Base-by-base conservation (phyloP, 768 basidiomycete species). In the Boletus rufocinnamomeus region DNA sequence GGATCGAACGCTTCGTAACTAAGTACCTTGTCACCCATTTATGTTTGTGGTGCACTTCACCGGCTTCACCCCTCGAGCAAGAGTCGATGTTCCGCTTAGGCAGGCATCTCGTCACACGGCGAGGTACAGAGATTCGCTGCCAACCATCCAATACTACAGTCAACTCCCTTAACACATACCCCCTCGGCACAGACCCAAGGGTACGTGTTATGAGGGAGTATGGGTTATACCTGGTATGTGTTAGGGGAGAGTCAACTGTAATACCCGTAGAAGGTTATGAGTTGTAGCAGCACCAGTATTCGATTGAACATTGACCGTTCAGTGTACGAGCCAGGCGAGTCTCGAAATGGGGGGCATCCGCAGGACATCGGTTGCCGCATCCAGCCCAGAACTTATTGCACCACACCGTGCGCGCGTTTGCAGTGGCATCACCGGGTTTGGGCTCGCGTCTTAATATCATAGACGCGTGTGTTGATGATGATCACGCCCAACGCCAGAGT, bases 281-380 rank as follows among this genome's bases (percentile, higher is more conserved):
- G 4, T 46, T 17, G 44, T 59, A 56, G 52, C 61, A 57, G 25
- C 41, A 63, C 58, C 53, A 57, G 32, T 60, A 63, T 50, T 63
- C 57, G 46, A 63, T 27, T 5, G 58, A 40, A 9, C 7, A 14
- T 25, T 46, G 34, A 28, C 48, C 40, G 14, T 41, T 41, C 46
- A 61, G 19, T 2, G 51, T 58, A 19, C 66, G 58, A 25, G 50
- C 14, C 35, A 58, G 50, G 13, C 27, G 50, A 17, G 51, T 64
- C 48, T 64, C 53, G 40, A 57, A 58, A 30, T 66, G 37, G 2
- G 63, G 58, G 14, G 44, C 49, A 9, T 55, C 25, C 19, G 58
- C 3, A 21, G 51, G 38, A 40, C 51, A 60, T 23, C 43, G 55
- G 14, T 52, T 14, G 17, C 61, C 56, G n/a, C 56, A 60, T 21